These are phyloP conservation scores for Macroventuria anomochaeta DNA, from an alignment of 2,329 filamentous ascomycete genomes.

Conservation along the genomic window DNA sequence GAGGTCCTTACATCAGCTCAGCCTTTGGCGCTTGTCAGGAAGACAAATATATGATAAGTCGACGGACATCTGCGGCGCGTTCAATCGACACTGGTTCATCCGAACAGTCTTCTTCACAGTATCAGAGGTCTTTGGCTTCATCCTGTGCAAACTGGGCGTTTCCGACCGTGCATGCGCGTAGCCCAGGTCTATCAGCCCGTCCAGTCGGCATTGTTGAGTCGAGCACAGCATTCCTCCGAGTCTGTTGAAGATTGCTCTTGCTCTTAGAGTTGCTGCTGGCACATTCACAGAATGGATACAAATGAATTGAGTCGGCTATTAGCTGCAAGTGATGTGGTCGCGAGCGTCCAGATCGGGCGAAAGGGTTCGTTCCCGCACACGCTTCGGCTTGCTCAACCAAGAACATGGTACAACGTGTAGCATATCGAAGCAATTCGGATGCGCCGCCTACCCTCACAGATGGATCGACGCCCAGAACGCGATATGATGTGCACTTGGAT, in stretches of 20 bases:
- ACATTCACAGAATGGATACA: not conserved
- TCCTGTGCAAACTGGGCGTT: too few relatives aligned
- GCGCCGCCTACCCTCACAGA: not conserved
- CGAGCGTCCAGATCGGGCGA: constrained; percentile 5
- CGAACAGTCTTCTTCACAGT: too few relatives aligned
- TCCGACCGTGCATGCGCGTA: too few relatives aligned
- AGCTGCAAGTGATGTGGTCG: not conserved
- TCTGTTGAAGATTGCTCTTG: not conserved
- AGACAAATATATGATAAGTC: not conserved
- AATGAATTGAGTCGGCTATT: constrained; percentile 2
- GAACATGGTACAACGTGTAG: not conserved
- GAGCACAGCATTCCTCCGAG: not conserved
- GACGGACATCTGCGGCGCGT: too few relatives aligned
- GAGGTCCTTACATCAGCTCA: not conserved
- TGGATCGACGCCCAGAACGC: not conserved
- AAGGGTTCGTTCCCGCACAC: not conserved
- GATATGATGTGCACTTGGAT: not conserved
- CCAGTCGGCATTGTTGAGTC: not conserved
- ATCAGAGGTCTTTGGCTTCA: too few relatives aligned
- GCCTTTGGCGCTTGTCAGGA: not conserved
- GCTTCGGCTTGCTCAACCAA: not conserved
- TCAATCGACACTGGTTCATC: too few relatives aligned
- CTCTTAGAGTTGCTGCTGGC: not conserved
- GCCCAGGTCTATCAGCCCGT: too few relatives aligned
- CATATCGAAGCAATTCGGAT: not conserved